phyloP scores from a whole-genome alignment of 2,329 filamentous ascomycete genomes.

The Blastomyces emzantsi region DNA sequence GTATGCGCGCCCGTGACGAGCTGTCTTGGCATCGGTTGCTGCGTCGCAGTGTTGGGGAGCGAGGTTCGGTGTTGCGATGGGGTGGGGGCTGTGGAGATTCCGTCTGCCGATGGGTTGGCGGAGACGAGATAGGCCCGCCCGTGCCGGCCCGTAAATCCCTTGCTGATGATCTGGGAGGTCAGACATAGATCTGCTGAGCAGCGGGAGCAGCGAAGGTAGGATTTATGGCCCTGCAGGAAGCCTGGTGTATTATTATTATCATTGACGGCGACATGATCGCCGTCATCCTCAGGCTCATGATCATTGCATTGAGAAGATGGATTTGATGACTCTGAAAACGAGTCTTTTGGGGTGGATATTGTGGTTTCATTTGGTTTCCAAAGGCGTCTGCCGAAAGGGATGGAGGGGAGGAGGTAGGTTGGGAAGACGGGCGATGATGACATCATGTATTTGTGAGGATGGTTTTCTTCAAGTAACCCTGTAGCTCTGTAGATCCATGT shows the following conservation, averaged over 20 bases:
- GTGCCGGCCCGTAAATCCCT: constrained; percentile 57
- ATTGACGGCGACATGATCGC: background rate
- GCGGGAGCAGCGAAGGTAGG: constrained; percentile 50
- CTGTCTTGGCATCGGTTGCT: constrained; percentile 49
- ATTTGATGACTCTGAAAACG: background rate
- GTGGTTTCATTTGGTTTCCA: constrained; percentile 13
- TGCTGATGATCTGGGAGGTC: constrained; percentile 52
- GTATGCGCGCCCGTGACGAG: constrained; percentile 56
- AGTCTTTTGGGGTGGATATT: background rate
- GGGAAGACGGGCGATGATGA: constrained; percentile 35
- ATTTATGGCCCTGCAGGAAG: constrained; percentile 41
- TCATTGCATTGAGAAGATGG: background rate
- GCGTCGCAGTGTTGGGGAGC: constrained; percentile 52
- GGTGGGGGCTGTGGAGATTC: constrained; percentile 23
- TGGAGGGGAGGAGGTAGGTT: constrained; percentile 43
- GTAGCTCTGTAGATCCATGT: background rate
- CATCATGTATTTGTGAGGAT: background rate
- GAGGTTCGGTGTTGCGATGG: constrained; percentile 25
- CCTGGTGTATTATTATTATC: background rate
- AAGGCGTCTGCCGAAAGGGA: constrained; percentile 37
- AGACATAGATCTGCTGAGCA: constrained; percentile 52
- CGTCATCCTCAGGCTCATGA: background rate
- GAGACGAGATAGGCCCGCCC: constrained; percentile 56
- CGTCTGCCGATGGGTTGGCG: constrained; percentile 30
- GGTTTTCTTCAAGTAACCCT: background rate